A percentile compares a stretch with the other conserved stretches of the same genome.
Conservation (phyloP, 2,329 filamentous ascomycete genomes). For the Trichoderma sp. region DNA sequence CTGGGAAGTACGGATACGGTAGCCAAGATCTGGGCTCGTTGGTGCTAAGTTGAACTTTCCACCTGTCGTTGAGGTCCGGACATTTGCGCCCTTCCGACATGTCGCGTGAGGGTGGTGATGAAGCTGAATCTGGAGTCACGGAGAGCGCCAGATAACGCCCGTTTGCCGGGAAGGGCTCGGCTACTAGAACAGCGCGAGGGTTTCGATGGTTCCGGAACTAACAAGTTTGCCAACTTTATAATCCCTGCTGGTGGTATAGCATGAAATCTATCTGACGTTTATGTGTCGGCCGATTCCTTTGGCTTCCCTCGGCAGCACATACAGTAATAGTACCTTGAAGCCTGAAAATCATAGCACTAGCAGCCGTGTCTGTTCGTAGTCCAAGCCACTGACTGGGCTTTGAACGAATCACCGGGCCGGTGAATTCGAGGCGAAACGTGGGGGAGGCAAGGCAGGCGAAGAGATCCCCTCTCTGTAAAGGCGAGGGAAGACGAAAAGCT, state of each 20-base stretch:
- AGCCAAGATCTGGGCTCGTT: neutral
- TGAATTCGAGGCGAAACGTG: neutral
- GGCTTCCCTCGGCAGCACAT: too few relatives aligned
- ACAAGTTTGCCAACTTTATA: slow-evolving; percentile 10
- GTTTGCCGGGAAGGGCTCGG: neutral
- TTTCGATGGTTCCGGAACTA: neutral
- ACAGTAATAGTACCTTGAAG: too few relatives aligned
- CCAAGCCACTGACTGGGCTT: slow-evolving; percentile 4
- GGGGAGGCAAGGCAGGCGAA: neutral
- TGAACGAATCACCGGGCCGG: neutral
- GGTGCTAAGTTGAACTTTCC: too few relatives aligned
- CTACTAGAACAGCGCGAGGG: neutral
- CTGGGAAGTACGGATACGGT: neutral
- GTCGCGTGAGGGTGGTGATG: slow-evolving; percentile 8
- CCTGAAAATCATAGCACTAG: too few relatives aligned
- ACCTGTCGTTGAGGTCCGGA: neutral
- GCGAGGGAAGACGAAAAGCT: slow-evolving; percentile 8
- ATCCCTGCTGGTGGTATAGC: slow-evolving; percentile 8
- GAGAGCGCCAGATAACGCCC: neutral
- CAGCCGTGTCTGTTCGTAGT: too few relatives aligned
- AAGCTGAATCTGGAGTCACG: neutral
- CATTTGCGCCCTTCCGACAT: slow-evolving; percentile 1
- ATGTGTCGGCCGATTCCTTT: too few relatives aligned
- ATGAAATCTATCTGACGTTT: neutral
- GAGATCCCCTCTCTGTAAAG: neutral